Evolutionary conservation across 495 filamentous ascomycete genomes (phyloP), one percentile per base, ranked within the genome.

Genomic region (Delitschia confertaspora): DNA sequence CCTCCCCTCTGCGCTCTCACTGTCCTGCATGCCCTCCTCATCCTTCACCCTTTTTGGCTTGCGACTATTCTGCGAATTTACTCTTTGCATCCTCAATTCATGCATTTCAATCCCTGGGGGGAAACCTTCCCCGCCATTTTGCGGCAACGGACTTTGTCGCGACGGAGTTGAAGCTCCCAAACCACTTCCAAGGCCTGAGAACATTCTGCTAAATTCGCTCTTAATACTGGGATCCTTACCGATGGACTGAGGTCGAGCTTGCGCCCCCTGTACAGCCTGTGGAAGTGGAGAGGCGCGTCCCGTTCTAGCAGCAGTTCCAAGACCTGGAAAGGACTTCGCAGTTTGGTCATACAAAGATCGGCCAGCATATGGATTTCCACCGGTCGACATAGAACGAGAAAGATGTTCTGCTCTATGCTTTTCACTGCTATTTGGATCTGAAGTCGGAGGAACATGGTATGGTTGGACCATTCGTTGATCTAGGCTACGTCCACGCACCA

Each of bases 221-320:
- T 93, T 94, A 56, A 95, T 88, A 7, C 78, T 77, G 0, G 87
- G 79, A 53, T 93, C 86, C 4, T 78, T 82, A 17, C 76, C 76
- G 2, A 84, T 82, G 10, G 82, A 82, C 24, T 79, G 70, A 24
- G 78, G 71, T 49, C 84, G 82, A 22, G 79, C 82, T 64, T 93
- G 86, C 4, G 85, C 88, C 13, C 88, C 88, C 56, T 95, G 88
- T 2, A 95, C 88, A 7, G 88, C 87, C 63, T 95, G 88, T 4
- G 88, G 88, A 11, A 93, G 67, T 0, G 88, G 88, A 17, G 88
- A 94, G 13, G 74, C 56, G 10, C 79, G 70, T 0, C 78, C 80
- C 42, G 55, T 60, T 16, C 73, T 74, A n/a, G 74, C 72, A 43
- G 82, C 78, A 38, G 76, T 70, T 27, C 54, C 57, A 17, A 82